Base-by-base conservation (phyloP, 2,329 filamentous ascomycete species). In the Byssochlamys sp. region DNA sequence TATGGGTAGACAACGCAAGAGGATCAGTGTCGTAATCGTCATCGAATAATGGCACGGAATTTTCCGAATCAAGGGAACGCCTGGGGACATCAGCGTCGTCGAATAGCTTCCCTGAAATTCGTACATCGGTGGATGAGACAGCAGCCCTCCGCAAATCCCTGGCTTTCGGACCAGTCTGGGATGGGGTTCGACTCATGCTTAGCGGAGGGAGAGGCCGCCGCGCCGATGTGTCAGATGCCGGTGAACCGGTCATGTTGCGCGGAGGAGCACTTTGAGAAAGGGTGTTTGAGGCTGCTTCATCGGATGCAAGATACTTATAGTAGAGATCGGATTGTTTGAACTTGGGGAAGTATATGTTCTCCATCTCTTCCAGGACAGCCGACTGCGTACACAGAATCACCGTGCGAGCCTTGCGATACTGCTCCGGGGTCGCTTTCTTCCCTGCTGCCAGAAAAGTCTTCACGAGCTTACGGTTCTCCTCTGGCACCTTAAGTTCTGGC, bases 291-390 rank as follows among this genome's bases (percentile, higher is more conserved):
- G 75, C 71, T 29, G 75, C 74, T 73, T 96, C 91, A 66, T 95
- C 90, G 11, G 92, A 89, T 6, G 92, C 90, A 1, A 99, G 80
- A 69, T 91, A 96, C 71, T 99, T 99, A 78, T 94, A 97, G 71
- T 91, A 99, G 0, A 99, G 74, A 67, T 97, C 94, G 0, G 94
- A 96, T 64, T 86, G 89, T 68, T 91, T 95, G 77, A 99, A 99
- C 24, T 83, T 84, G 19, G 88, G 85, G 62, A 94, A 94, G 68
- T 95, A 84, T 12, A 82, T 84, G 25, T 84, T 84, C 66, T 91
- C 87, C 84, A 99, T 89, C 65, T 89, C 86, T 60, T 95, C 89
- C 57, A 96, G 81, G 0, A 91, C 88, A 1, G 84, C 81, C 19
- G 89, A 92, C 70, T 99, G 94, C 0, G 89, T 87, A 60, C 83